These are phyloP conservation scores for Melocanna baccifera DNA, from an alignment of 176 grass and related monocot species.

Conservation along the genomic window DNA sequence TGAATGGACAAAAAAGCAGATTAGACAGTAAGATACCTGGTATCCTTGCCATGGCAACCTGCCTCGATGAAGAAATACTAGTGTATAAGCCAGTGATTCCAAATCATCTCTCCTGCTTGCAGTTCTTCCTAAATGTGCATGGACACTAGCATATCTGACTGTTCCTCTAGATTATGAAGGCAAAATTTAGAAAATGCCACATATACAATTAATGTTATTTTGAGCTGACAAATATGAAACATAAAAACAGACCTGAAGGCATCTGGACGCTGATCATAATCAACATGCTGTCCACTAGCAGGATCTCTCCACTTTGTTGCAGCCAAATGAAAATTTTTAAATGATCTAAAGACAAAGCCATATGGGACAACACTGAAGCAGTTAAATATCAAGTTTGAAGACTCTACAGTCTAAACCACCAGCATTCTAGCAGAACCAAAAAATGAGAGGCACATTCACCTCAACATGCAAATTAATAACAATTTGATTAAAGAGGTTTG, in stretches of 20 bases:
- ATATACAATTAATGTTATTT: constrained; percentile 8
- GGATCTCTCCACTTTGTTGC: constrained; percentile 82
- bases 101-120: constrained; percentile 87
- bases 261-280: constrained; percentile 90
- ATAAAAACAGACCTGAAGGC: constrained; percentile 58
- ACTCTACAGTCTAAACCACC: constrained; percentile 14
- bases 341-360: constrained; percentile 18
- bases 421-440: not conserved
- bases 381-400: constrained; percentile 10
- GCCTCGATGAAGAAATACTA: constrained; percentile 85
- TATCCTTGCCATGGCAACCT: constrained; percentile 93
- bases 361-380: constrained; percentile 4
- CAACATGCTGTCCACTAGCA: constrained; percentile 57
- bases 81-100: constrained; percentile 83
- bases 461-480: not conserved
- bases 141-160: constrained; percentile 83
- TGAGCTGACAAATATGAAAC: not conserved
- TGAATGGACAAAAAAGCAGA: not conserved
- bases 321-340: constrained; percentile 32
- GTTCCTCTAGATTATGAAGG: constrained; percentile 61
- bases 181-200: constrained; percentile 1
- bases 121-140: constrained; percentile 93
- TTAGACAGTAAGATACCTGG: constrained; percentile 49
- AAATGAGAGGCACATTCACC: not conserved
- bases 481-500: not conserved